A percentile compares a stretch with the other conserved stretches of the same genome.
phyloP scores from a whole-genome alignment of 2,329 filamentous ascomycete genomes.

The Penicillium sp. region DNA sequence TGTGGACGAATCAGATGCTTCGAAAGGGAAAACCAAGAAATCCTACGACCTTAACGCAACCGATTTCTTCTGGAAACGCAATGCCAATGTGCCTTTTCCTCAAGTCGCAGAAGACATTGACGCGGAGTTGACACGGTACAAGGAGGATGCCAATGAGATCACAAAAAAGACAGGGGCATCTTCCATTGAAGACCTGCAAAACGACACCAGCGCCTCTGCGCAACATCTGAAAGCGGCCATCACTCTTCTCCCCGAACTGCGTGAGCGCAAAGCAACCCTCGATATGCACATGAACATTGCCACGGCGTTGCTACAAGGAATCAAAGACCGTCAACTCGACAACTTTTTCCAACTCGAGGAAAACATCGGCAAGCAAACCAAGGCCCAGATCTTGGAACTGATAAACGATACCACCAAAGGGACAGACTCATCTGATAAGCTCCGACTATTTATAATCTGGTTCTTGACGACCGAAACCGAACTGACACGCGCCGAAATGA shows the following conservation, averaged over 20 bases:
- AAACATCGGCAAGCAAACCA: constrained; percentile 84
- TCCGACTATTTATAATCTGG: constrained; percentile 95
- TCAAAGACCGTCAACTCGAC: constrained; percentile 92
- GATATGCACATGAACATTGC: constrained; percentile 99
- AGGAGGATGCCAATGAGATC: constrained; percentile 89
- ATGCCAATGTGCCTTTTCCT: constrained; percentile 85
- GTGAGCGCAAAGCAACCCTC: constrained; percentile 85
- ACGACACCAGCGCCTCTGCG: constrained; percentile 81
- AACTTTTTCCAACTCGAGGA: constrained; percentile 96
- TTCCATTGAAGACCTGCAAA: constrained; percentile 86
- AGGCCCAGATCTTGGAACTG: constrained; percentile 80
- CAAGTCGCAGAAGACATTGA: constrained; percentile 97
- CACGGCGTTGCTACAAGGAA: constrained; percentile 72
- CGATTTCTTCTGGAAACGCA: constrained; percentile 96
- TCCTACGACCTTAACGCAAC: constrained; percentile 83
- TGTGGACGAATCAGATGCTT: constrained; percentile 69
- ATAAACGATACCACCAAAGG: constrained; percentile 80
- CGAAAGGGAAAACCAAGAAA: constrained; percentile 75
- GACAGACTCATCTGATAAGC: constrained; percentile 78
- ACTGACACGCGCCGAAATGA: constrained; percentile 74
- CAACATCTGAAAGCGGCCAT: constrained; percentile 96
- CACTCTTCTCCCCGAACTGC: constrained; percentile 82
- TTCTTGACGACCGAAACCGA: constrained; percentile 91
- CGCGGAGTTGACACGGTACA: constrained; percentile 86
- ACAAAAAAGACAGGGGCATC: constrained; percentile 93